These are phyloP conservation scores for Trypanosoma avium DNA, from an alignment of 208 protist species.

Conservation along the genomic window DNA sequence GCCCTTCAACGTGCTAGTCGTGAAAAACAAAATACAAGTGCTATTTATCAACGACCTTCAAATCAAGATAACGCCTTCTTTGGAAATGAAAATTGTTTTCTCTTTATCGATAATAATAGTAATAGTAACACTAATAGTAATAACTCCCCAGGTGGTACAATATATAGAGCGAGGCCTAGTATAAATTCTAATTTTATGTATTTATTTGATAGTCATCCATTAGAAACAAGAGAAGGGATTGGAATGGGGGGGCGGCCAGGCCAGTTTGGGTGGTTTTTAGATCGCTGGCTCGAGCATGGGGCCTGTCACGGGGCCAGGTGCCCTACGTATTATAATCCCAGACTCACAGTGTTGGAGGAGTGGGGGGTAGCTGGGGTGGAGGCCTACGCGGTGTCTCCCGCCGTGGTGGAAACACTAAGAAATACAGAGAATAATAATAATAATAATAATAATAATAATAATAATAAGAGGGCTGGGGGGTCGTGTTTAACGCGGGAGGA, in stretches of 20 bases:
- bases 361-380: conserved; percentile 60
- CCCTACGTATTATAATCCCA: conserved; percentile 54
- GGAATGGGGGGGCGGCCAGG: conserved; percentile 68
- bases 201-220: conserved; percentile 61
- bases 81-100: conserved; percentile 57
- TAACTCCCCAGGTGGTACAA: conserved; percentile 15
- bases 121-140: too few species aligned
- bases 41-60: conserved; percentile 19
- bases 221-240: conserved; percentile 52
- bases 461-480: too few species aligned
- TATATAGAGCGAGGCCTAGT: conserved; percentile 35
- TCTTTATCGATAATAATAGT: conserved; percentile 34
- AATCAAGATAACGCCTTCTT: conserved; percentile 70
- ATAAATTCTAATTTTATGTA: conserved; percentile 83
- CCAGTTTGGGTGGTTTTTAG: conserved; percentile 71
- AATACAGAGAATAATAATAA: too few species aligned
- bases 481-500: conserved; percentile 30
- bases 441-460: too few species aligned
- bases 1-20: conserved; percentile 40
- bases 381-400: conserved; percentile 51
- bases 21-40: conserved; percentile 30
- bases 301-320: conserved; percentile 40
- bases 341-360: conserved; percentile 38
- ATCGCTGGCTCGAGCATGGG: conserved; percentile 69
- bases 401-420: conserved; percentile 26